Evolutionary conservation across 148 eudicot species (phyloP).

Genomic region (Diospyros kaki): DNA sequence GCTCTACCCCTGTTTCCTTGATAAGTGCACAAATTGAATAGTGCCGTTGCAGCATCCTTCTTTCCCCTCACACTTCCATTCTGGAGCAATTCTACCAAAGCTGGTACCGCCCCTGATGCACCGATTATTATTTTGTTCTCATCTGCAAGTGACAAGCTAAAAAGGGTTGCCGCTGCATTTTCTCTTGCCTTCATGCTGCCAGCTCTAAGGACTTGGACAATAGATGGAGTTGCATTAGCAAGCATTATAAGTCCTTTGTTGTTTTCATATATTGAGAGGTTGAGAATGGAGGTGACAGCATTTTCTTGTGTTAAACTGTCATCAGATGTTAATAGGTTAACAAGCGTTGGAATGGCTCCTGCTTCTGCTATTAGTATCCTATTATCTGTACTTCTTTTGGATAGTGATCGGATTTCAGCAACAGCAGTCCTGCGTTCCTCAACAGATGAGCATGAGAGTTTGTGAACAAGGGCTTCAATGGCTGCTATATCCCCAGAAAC

Average conservation of each 20-base stretch:
- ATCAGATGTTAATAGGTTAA: slow-evolving; percentile 59
- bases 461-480: slow-evolving; percentile 62
- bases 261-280: slow-evolving; percentile 75
- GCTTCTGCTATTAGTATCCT: slow-evolving; percentile 83
- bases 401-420: slow-evolving; percentile 73
- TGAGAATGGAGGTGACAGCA: slow-evolving; percentile 90
- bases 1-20: slow-evolving; percentile 90
- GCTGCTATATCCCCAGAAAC: slow-evolving; percentile 74
- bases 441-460: slow-evolving; percentile 48
- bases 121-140: slow-evolving; percentile 91
- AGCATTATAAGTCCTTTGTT: slow-evolving; percentile 90
- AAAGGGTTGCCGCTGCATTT: slow-evolving; percentile 90
- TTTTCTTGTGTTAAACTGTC: slow-evolving; percentile 73
- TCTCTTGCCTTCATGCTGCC: slow-evolving; percentile 88
- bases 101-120: slow-evolving; percentile 78
- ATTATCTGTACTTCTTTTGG: slow-evolving; percentile 84
- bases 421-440: slow-evolving; percentile 64
- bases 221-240: slow-evolving; percentile 74
- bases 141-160: slow-evolving; percentile 82
- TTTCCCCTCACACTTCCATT: slow-evolving; percentile 72
- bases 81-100: slow-evolving; percentile 67
- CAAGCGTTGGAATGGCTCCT: slow-evolving; percentile 78
- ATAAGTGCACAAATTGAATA: slow-evolving; percentile 78
- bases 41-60: slow-evolving; percentile 91
- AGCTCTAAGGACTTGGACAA: slow-evolving; percentile 74